A percentile compares a stretch with the other conserved stretches of the same genome.
Conservation (phyloP, 441 rosid genomes). For the Erysimum pusillum region DNA sequence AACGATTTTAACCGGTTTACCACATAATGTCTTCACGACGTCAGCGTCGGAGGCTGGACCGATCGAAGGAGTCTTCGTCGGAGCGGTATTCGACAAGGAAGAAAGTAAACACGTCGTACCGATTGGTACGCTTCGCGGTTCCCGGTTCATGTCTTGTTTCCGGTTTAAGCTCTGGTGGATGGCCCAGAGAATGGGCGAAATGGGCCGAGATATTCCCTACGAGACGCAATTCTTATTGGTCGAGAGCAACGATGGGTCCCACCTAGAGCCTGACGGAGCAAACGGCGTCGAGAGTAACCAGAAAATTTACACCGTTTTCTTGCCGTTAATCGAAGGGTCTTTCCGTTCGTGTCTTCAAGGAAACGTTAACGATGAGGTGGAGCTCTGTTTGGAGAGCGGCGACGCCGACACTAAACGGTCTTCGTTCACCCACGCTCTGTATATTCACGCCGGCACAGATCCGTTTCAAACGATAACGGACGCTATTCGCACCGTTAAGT, state of each 20-base stretch:
- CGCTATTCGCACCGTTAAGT: constrained; percentile 70
- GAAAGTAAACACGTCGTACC: constrained; percentile 71
- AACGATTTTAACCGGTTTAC: constrained; percentile 66
- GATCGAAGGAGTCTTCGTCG: constrained; percentile 81
- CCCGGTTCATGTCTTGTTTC: constrained; percentile 90
- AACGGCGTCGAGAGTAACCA: constrained; percentile 62
- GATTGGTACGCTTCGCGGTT: constrained; percentile 65
- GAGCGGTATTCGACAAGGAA: constrained; percentile 70
- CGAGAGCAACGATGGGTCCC: constrained; percentile 78
- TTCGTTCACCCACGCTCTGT: constrained; percentile 75
- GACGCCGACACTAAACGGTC: constrained; percentile 68
- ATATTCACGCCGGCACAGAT: constrained; percentile 78
- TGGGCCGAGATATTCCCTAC: constrained; percentile 76
- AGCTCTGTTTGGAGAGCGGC: constrained; percentile 93
- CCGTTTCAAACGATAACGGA: constrained; percentile 80
- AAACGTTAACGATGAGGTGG: constrained; percentile 71
- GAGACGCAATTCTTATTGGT: constrained; percentile 89
- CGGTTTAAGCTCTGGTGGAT: constrained; percentile 97
- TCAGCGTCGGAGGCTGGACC: constrained; percentile 74
- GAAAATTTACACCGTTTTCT: constrained; percentile 79
- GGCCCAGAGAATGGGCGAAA: constrained; percentile 90
- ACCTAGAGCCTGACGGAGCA: constrained; percentile 63
- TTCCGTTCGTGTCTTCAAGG: constrained; percentile 87
- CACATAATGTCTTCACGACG: constrained; percentile 78
- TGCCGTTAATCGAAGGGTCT: constrained; percentile 80